Percentiles rank a stretch among this genome's conserved stretches.
These are phyloP conservation scores for Pisolithus thermaeus DNA, from an alignment of 1,284 basidiomycete species.

Conservation along the genomic window DNA sequence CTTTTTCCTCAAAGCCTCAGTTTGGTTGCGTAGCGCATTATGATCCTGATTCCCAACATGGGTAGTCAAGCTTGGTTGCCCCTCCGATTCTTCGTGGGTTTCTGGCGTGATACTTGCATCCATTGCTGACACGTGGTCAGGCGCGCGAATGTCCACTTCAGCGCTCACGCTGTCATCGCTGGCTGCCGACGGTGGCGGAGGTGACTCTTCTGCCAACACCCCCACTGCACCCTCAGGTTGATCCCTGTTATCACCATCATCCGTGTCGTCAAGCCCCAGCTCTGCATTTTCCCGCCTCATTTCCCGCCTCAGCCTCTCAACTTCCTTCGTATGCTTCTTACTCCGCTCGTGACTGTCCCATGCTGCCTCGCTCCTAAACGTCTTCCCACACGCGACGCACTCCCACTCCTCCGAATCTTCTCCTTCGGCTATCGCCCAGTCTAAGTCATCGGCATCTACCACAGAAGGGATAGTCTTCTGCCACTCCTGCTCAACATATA, in stretches of 20 bases:
- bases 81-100: neutral
- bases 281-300: conserved; percentile 77
- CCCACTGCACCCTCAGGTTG: conserved; percentile 8
- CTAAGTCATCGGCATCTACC: conserved; percentile 50
- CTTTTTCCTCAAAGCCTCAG: conserved; percentile 42
- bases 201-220: conserved; percentile 12
- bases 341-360: conserved; percentile 97
- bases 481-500: conserved; percentile 81
- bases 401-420: conserved; percentile 82
- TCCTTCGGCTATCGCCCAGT: conserved; percentile 65
- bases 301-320: conserved; percentile 66
- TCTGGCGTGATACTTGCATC: neutral
- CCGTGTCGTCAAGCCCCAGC: conserved; percentile 30
- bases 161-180: neutral
- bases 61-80: neutral
- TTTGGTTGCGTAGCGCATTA: conserved; percentile 8
- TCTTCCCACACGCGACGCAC: conserved; percentile 93
- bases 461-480: conserved; percentile 48
- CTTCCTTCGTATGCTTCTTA: conserved; percentile 89
- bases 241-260: conserved; percentile 17
- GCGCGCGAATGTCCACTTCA: neutral
- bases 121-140: neutral
- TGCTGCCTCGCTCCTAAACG: conserved; percentile 87
- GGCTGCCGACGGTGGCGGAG: conserved; percentile 4
- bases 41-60: neutral